phyloP scores from a whole-genome alignment of 192 early-diverging fungal species.

The Linderina pennispora region DNA sequence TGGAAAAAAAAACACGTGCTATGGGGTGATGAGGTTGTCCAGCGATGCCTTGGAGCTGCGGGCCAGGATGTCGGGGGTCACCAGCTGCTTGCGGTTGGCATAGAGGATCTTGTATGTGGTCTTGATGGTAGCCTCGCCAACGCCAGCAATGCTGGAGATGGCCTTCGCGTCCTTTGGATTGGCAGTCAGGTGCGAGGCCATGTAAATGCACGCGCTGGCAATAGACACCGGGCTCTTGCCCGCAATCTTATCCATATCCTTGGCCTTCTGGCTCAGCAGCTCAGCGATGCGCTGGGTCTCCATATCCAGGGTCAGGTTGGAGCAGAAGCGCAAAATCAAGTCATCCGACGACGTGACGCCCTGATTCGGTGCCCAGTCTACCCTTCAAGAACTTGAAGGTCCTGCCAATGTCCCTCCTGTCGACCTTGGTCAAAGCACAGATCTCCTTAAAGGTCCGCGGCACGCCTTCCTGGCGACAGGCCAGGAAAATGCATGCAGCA shows the following conservation, averaged over 20 bases:
- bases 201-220: conserved; percentile 88
- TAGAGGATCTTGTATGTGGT: conserved; percentile 72
- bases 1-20: neutral
- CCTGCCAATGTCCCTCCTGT: conserved; percentile 90
- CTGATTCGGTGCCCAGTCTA: conserved; percentile 51
- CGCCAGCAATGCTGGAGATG: conserved; percentile 79
- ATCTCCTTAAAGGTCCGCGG: conserved; percentile 93
- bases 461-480: conserved; percentile 78
- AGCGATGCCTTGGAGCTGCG: conserved; percentile 13
- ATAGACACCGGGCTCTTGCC: conserved; percentile 92
- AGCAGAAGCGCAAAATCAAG: conserved; percentile 78
- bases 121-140: conserved; percentile 91
- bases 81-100: conserved; percentile 51
- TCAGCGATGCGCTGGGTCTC: conserved; percentile 66
- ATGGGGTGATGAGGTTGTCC: conserved; percentile 16
- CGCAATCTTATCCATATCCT: conserved; percentile 77
- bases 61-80: conserved; percentile 32
- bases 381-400: conserved; percentile 52
- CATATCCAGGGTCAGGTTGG: conserved; percentile 62
- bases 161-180: conserved; percentile 65
- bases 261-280: conserved; percentile 65
- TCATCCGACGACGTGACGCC: conserved; percentile 65
- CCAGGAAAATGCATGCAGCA: conserved; percentile 90
- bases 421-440: conserved; percentile 80
- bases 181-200: conserved; percentile 67